Evolutionary conservation across 179 eudicot species (phyloP), one percentile per base, ranked within the genome.

Genomic region (Beta corolliflora): DNA sequence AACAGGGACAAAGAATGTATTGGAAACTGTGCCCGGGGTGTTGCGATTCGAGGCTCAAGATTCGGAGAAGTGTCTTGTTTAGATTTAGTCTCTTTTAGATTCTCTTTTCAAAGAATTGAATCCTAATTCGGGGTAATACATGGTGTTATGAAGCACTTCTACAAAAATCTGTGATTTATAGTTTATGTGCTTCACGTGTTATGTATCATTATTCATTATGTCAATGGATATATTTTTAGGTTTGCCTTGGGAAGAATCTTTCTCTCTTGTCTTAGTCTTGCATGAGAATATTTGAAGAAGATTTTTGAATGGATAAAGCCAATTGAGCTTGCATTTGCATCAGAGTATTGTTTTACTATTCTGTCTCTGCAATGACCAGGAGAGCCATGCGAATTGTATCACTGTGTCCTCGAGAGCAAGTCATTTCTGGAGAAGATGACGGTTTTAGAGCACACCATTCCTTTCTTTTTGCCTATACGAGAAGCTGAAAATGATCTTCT

Each of bases 361-460:
- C 19, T 58, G 15, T 63, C 75, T 63, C 9, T 54, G 6, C 52
- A 75, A 85, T 77, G 81, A 79, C 74, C 94, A 95, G 98, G 99
- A 81, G 97, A 96, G 86, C 93, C 97, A 80, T 93, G 99, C 70
- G 99, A 94, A 83, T 65, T 84, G 29, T 96, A 92, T 82, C 99
- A 96, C 77, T 93, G 97, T 78, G 95, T 97, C 68, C 97, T 94
- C 71, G 98, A 97, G 86, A 97, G 99, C 89, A 97, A 94, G 84
- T 97, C 99, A 67, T 97, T 97, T 85, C 91, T 97, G 85, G 97
- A 97, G 84, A 97, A 97, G 90, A 97, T 97, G 99, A 92, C 93
- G 64, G 97, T 97, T 87, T 90, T 92, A 83, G 98, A 94, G 84
- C 99, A 97, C 86, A 97, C 99, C 52, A 87, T 94, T 80, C 98